phyloP scores from a whole-genome alignment of 495 filamentous ascomycete species.

The Penicillium canescens region DNA sequence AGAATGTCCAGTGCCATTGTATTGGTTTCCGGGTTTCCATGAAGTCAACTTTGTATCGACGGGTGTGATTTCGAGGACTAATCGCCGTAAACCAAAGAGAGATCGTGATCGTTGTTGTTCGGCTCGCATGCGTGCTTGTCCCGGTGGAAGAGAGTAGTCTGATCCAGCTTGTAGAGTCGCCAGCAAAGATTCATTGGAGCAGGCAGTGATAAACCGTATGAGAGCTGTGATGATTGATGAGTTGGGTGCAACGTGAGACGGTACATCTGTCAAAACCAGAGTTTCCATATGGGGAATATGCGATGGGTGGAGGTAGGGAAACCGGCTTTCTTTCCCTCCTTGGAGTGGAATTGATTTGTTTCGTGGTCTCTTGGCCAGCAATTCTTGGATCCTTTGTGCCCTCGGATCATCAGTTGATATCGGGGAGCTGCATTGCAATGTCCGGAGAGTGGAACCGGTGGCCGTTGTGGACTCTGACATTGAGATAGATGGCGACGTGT shows the following conservation, averaged over 20 bases:
- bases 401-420: constrained; percentile 25
- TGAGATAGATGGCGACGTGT: constrained; percentile 10
- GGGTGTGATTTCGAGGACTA: constrained; percentile 59
- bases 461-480: constrained; percentile 4
- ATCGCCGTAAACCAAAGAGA: constrained; percentile 54
- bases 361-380: constrained; percentile 38
- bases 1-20: constrained; percentile 47
- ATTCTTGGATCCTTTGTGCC: constrained; percentile 31
- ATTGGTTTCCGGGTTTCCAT: constrained; percentile 39
- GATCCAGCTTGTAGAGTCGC: constrained; percentile 54
- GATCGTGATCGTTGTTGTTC: constrained; percentile 46
- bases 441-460: constrained; percentile 1
- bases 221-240: constrained; percentile 49
- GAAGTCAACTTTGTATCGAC: constrained; percentile 27
- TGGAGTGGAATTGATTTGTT: constrained; percentile 28
- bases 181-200: constrained; percentile 58
- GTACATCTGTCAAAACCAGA: constrained; percentile 60
- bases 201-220: constrained; percentile 57
- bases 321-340: constrained; percentile 30
- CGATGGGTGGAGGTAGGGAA: constrained; percentile 55
- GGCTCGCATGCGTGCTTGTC: constrained; percentile 38
- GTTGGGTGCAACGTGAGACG: constrained; percentile 46
- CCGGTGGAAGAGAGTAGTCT: constrained; percentile 52
- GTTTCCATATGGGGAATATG: constrained; percentile 57
- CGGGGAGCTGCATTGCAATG: constrained; percentile 26